Evolutionary conservation across 2,329 filamentous ascomycete genomes (phyloP).

Genomic region (Coleophoma crateriformis): DNA sequence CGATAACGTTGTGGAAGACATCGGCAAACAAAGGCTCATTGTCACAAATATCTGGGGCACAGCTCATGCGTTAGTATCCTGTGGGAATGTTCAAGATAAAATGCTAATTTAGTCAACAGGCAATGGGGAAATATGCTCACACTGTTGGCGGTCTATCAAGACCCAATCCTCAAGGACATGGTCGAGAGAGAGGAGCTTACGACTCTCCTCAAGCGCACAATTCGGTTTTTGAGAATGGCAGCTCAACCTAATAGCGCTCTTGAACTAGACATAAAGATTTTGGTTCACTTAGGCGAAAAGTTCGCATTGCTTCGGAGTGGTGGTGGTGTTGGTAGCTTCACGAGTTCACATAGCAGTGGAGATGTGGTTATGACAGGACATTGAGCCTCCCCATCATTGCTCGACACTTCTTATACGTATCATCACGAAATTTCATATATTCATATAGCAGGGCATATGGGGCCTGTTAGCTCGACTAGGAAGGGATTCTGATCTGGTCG

Average conservation of each 20-base stretch:
- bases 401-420: too few relatives aligned
- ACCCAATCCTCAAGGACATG: slow-evolving; percentile 52
- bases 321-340: background rate
- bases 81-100: background rate
- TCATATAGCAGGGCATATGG: too few relatives aligned
- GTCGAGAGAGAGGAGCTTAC: slow-evolving; percentile 52
- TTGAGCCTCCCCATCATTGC: background rate
- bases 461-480: too few relatives aligned
- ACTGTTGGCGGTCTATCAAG: slow-evolving; percentile 74
- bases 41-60: slow-evolving; percentile 97
- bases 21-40: slow-evolving; percentile 58
- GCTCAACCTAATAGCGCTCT: slow-evolving; percentile 72
- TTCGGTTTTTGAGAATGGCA: slow-evolving; percentile 67
- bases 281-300: slow-evolving; percentile 36
- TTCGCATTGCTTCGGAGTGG: slow-evolving; percentile 10
- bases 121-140: slow-evolving; percentile 97
- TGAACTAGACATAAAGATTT: slow-evolving; percentile 66
- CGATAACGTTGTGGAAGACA: slow-evolving; percentile 42
- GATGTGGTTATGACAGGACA: background rate
- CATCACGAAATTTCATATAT: too few relatives aligned
- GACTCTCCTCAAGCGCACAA: slow-evolving; percentile 65
- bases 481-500: too few relatives aligned
- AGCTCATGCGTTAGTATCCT: slow-evolving; percentile 77
- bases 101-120: slow-evolving; percentile 38
- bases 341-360: background rate